A percentile compares a stretch with the other conserved stretches of the same genome.
Conservation (phyloP, 2,329 filamentous ascomycete genomes). For the Phoma herbarum region DNA sequence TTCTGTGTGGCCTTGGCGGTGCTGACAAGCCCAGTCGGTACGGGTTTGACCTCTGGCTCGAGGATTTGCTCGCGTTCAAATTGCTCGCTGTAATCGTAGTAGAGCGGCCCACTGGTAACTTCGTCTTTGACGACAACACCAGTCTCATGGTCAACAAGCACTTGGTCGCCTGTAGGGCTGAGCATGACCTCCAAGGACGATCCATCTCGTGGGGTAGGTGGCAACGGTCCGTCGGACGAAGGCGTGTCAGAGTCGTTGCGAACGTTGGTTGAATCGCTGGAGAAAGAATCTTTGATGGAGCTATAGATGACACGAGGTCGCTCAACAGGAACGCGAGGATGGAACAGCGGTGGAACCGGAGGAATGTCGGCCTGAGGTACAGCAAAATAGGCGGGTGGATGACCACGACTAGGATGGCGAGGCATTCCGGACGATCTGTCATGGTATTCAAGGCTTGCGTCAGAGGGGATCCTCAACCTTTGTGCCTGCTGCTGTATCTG, state of each 20-base stretch:
- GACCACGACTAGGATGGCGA: slow-evolving; percentile 27
- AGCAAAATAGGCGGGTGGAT: slow-evolving; percentile 20
- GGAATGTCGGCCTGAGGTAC: slow-evolving; percentile 30
- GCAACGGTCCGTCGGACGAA: slow-evolving; percentile 56
- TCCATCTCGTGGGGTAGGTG: slow-evolving; percentile 54
- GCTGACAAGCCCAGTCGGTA: slow-evolving; percentile 53
- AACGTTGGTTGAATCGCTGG: slow-evolving; percentile 43
- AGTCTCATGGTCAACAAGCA: slow-evolving; percentile 43
- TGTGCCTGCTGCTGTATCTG: slow-evolving; percentile 14
- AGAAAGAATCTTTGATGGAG: slow-evolving; percentile 38
- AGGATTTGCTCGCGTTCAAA: slow-evolving; percentile 41
- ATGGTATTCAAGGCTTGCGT: slow-evolving; percentile 35
- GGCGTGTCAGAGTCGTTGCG: slow-evolving; percentile 52
- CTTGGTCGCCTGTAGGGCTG: slow-evolving; percentile 26
- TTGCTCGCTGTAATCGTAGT: slow-evolving; percentile 51
- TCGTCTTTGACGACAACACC: slow-evolving; percentile 37
- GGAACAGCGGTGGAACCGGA: slow-evolving; percentile 34
- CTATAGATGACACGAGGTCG: slow-evolving; percentile 33
- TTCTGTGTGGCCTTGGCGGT: slow-evolving; percentile 56
- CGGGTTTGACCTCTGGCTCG: slow-evolving; percentile 27
- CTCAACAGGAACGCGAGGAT: slow-evolving; percentile 33
- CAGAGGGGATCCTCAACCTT: slow-evolving; percentile 39
- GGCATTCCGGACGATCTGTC: slow-evolving; percentile 27
- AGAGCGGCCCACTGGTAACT: slow-evolving; percentile 30
- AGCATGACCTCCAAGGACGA: slow-evolving; percentile 46